Evolutionary conservation across 805 yeast species (phyloP), one percentile per base, ranked within the genome.

Genomic region (Candida suzukii): DNA sequence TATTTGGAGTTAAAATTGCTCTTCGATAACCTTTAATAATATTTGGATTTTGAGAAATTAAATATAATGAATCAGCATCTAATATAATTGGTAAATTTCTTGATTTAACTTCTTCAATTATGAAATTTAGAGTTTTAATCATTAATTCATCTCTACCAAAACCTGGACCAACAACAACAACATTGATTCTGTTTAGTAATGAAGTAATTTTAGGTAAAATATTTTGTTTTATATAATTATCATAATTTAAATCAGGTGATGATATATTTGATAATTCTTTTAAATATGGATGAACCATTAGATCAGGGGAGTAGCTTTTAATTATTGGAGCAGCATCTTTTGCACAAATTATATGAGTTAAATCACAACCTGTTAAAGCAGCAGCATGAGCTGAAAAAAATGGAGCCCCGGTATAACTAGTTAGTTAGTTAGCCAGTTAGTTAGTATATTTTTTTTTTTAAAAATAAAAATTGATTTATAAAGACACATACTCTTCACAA

Each of bases 141-240:
- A 88, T 82, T 28, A 73, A 53, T 4, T 62, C 60, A 57, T 88
- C 95, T 38, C 99, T 68, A 0, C 99, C 99, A 44, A 90, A 73
- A 0, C 98, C 99, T 0, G 98, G 98, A 0, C 98, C 98, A 30
- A 91, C 71, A 2, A 93, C 86, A 22, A 88, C 78, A 8, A 80
- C 85, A 53, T 91, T 95, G 44, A 88, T 74, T 37, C 95, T 64
- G 29, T 70, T 68, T 29, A 91, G 61, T 19, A 90, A 53, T 0
- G 66, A 42, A 18, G 57, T 49, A n/a, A 86, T 72, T 52, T 76
- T 76, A 20, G 80, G 78, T 54, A 83, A 47, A 12, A 84, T 68
- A 38, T 64, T 61, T 8, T 54, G 49, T n/a, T 67, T 64, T 33
- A 77, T 56, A 39, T 68, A 61, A 14, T 47, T 33, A 48, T 22